Conservation (phyloP, 2,329 filamentous ascomycete genomes). For the Diaporthe humulicola region DNA sequence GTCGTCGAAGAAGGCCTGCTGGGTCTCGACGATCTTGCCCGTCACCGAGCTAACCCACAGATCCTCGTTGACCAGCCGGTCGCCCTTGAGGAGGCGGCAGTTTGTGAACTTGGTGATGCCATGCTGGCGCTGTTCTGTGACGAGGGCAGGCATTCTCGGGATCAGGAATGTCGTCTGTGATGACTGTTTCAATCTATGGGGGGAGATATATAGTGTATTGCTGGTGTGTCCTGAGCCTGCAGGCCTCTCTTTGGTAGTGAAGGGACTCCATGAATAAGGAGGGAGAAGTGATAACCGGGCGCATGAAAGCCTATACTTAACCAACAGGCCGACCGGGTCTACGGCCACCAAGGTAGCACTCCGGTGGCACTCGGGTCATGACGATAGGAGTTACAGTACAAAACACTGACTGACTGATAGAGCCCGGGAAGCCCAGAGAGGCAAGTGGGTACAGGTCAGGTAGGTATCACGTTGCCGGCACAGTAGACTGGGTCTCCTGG, state of each 20-base stretch:
- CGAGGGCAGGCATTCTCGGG: constrained; percentile 63
- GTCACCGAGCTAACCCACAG: constrained; percentile 89
- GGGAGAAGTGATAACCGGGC: neutral
- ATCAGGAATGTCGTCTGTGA: constrained; percentile 39
- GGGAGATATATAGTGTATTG: constrained; percentile 1
- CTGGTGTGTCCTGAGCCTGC: constrained; percentile 17
- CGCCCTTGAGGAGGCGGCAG: constrained; percentile 80
- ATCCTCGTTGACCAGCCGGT: constrained; percentile 79
- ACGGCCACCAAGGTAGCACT: constrained; percentile 9
- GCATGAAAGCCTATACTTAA: constrained; percentile 33
- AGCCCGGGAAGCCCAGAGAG: constrained; percentile 13
- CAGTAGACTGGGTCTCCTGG: constrained; percentile 7
- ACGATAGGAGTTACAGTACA: constrained; percentile 12
- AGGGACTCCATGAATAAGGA: constrained; percentile 32
- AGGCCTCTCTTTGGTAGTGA: constrained; percentile 22
- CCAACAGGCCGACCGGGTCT: neutral
- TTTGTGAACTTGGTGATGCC: constrained; percentile 91
- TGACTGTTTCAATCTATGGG: neutral
- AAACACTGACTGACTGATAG: constrained; percentile 28
- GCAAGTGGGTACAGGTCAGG: constrained; percentile 16
- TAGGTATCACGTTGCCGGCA: constrained; percentile 38
- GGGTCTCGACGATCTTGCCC: constrained; percentile 84
- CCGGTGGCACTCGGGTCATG: constrained; percentile 20
- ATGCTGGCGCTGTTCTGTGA: constrained; percentile 55
- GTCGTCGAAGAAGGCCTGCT: constrained; percentile 76